A percentile compares a stretch with the other conserved stretches of the same genome.
These are phyloP conservation scores for Schizonepeta tenuifolia DNA, from an alignment of 257 asterid genomes.

Conservation along the genomic window DNA sequence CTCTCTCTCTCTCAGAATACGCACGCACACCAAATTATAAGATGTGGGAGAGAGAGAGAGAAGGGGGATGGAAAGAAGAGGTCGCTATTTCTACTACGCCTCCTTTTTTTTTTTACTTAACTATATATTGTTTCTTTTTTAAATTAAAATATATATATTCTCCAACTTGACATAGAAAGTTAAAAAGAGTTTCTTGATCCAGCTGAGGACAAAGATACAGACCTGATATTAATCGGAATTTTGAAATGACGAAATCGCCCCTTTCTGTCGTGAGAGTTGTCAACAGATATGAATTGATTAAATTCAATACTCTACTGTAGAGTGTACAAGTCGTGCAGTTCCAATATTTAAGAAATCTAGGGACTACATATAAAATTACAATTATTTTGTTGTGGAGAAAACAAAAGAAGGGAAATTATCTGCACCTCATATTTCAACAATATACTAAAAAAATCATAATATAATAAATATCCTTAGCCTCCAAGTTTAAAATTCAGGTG, in stretches of 20 bases:
- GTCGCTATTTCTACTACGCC: conserved; percentile 58
- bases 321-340: conserved; percentile 17
- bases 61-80: conserved; percentile 42
- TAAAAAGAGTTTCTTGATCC: conserved; percentile 44
- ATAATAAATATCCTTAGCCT: not conserved
- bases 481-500: too few relatives aligned
- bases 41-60: conserved; percentile 39
- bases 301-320: conserved; percentile 11
- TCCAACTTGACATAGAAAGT: conserved; percentile 49
- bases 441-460: not conserved
- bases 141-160: conserved; percentile 18
- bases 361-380: conserved; percentile 7
- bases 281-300: conserved; percentile 6
- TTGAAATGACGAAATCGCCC: conserved; percentile 45
- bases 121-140: conserved; percentile 11
- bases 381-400: conserved; percentile 13
- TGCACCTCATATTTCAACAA: conserved; percentile 15
- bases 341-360: conserved; percentile 11
- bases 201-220: conserved; percentile 53
- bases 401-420: conserved; percentile 10
- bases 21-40: conserved; percentile 39
- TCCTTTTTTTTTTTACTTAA: conserved; percentile 28
- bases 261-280: conserved; percentile 22
- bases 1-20: not conserved
- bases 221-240: conserved; percentile 44